Base-by-base conservation (phyloP, 306 rosid species). In the Sphenostylis stenocarpa region DNA sequence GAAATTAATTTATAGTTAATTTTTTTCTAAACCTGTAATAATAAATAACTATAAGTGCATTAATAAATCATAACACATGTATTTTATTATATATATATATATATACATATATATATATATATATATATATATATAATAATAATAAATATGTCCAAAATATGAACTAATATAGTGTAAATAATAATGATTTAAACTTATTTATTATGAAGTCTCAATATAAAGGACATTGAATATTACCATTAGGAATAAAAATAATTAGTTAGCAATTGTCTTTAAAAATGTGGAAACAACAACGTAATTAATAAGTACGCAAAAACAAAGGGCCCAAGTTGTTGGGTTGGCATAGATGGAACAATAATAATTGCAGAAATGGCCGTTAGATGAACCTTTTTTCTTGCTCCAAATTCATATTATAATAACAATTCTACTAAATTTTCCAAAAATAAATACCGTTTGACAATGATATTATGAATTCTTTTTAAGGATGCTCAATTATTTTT, bases 331-430 rank as follows among this genome's bases (percentile, higher is more conserved):
- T 19, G 34, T 60, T 74, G 12, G 47, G 38, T 5, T 17, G 34
- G 7, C 56, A 7, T 31, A 7, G n/a, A 48, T 70, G 31, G 20
- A 72, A 16, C 12, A 24, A 36, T 38, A 57, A 73, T 73, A 29
- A 67, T 67, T 41, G 28, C 10, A 26, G 29, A 68, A 6, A 41
- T 67, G 28, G 48, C 76, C 70, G 81, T 77, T 77, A 58, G 69
- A 43, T 48, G 0, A 10, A 1, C 3, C 11, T 11, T 65, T 76
- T 77, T 4, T 45, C 5, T 26, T 66, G 16, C 19, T 47, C 49
- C 67, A 56, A 56, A 56, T 73, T 73, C 43, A 57, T 24, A 56
- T 12, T 38, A 39, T 3, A 23, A 3, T 39, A 26, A 39, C 41
- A 72, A 38, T 21, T 15, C 43, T 19, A 51, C 65, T 13, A 71